A percentile compares a stretch with the other conserved stretches of the same genome.
Evolutionary conservation across 352 stramenopile species (phyloP).

Genomic region (Globisporangium recalcitrans): DNA sequence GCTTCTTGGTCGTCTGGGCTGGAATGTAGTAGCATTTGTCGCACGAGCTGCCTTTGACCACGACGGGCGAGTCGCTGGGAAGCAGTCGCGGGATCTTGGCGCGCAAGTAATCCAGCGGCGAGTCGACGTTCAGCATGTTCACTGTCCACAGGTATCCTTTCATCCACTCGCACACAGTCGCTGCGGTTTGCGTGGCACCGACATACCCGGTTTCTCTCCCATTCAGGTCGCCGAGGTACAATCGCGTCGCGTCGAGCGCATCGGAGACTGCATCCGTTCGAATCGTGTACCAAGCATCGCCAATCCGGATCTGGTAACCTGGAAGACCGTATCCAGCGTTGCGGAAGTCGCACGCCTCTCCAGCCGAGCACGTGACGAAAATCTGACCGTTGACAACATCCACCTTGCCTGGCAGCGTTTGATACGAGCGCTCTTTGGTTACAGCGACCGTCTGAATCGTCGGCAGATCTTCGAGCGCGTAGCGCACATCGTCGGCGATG

Average conservation of each 20-base stretch:
- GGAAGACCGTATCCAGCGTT: slow-evolving; percentile 53
- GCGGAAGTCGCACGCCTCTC: slow-evolving; percentile 47
- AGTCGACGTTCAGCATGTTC: slow-evolving; percentile 39
- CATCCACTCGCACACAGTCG: slow-evolving; percentile 63
- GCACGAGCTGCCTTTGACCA: slow-evolving; percentile 37
- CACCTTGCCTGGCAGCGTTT: slow-evolving; percentile 39
- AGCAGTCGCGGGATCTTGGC: slow-evolving; percentile 54
- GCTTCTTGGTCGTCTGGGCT: slow-evolving; percentile 42
- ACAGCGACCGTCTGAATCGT: slow-evolving; percentile 55
- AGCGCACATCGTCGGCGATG: slow-evolving; percentile 52
- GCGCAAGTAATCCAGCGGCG: slow-evolving; percentile 37
- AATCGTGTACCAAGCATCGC: slow-evolving; percentile 66
- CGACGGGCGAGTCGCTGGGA: slow-evolving; percentile 35
- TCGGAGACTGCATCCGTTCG: slow-evolving; percentile 38
- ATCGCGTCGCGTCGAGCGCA: slow-evolving; percentile 26
- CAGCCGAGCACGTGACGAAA: slow-evolving; percentile 48
- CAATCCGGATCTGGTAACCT: slow-evolving; percentile 48
- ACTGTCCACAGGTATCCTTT: slow-evolving; percentile 69
- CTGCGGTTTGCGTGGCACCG: slow-evolving; percentile 27
- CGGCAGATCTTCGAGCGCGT: slow-evolving; percentile 56
- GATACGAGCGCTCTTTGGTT: slow-evolving; percentile 36
- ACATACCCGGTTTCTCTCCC: slow-evolving; percentile 49
- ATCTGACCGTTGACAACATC: slow-evolving; percentile 55
- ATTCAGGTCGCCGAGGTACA: slow-evolving; percentile 66
- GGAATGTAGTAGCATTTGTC: slow-evolving; percentile 70